Conservation (phyloP, 2,329 filamentous ascomycete genomes). For the Colletotrichum cordylinicola region DNA sequence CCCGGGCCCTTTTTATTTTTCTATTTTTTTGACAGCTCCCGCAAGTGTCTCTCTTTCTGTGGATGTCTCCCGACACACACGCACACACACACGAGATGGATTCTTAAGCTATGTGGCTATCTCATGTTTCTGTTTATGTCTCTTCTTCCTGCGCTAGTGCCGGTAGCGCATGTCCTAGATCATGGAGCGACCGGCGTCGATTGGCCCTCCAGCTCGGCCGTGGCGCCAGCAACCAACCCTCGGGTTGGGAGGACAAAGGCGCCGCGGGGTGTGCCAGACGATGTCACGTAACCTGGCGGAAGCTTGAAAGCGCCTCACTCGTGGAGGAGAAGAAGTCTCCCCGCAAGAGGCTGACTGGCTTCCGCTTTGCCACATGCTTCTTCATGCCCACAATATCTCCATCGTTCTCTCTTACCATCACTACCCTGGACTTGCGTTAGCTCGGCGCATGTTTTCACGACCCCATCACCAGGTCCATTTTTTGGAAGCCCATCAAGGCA, state of each 20-base stretch:
- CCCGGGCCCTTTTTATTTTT: neutral
- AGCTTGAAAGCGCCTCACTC: neutral
- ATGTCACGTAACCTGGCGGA: conserved; percentile 1
- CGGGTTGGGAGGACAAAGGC: neutral
- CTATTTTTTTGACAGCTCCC: neutral
- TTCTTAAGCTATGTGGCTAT: neutral
- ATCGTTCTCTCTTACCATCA: neutral
- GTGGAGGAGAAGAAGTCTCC: neutral
- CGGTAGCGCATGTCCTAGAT: neutral
- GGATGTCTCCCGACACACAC: neutral
- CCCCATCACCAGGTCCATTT: neutral
- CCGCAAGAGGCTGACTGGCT: neutral
- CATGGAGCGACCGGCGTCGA: neutral
- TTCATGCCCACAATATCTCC: neutral
- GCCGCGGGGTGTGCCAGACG: neutral
- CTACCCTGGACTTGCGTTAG: neutral
- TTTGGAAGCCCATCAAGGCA: neutral
- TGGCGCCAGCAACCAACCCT: neutral
- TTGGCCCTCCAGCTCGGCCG: neutral
- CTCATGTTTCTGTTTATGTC: neutral
- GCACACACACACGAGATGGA: neutral
- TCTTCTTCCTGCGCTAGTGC: neutral
- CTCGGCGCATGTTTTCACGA: neutral
- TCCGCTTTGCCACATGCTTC: neutral
- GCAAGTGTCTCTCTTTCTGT: neutral